These are phyloP conservation scores for Crucibulum laeve DNA, from an alignment of 768 basidiomycete genomes.

Conservation along the genomic window DNA sequence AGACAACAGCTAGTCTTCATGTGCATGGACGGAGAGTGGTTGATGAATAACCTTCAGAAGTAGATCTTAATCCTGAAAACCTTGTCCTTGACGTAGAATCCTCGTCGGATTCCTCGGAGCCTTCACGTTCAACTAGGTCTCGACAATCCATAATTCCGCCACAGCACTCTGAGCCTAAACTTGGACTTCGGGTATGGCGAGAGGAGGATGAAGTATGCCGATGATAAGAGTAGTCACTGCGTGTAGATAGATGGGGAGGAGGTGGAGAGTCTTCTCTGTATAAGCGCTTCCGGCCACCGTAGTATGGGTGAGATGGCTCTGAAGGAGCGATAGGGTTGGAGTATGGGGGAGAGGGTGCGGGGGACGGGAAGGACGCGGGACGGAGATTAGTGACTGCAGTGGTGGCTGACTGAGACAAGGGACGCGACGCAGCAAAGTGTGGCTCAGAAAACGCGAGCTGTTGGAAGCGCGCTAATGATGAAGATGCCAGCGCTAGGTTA, in stretches of 20 bases:
- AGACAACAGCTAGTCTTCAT: background rate
- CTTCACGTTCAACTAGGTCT: slow-evolving; percentile 26
- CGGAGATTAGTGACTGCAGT: slow-evolving; percentile 4
- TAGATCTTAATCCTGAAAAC: slow-evolving; percentile 22
- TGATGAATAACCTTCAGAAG: slow-evolving; percentile 12
- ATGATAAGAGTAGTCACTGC: background rate
- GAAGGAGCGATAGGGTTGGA: slow-evolving; percentile 5
- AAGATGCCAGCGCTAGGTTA: slow-evolving; percentile 38
- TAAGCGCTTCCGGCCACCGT: slow-evolving; percentile 23
- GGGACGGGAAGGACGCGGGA: slow-evolving; percentile 22
- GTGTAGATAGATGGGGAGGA: slow-evolving; percentile 1
- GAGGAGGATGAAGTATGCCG: background rate
- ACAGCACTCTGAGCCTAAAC: slow-evolving; percentile 38
- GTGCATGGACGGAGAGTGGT: background rate
- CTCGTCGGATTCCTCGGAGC: slow-evolving; percentile 10
- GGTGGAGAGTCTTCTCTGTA: slow-evolving; percentile 26
- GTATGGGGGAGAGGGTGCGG: slow-evolving; percentile 17
- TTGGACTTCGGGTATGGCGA: slow-evolving; percentile 15
- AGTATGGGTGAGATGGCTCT: slow-evolving; percentile 1
- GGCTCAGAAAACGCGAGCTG: slow-evolving; percentile 35
- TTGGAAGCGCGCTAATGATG: slow-evolving; percentile 52
- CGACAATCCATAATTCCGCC: slow-evolving; percentile 48
- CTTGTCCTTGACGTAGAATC: slow-evolving; percentile 11
- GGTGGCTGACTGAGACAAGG: background rate
- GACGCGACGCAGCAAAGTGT: background rate